phyloP scores from a whole-genome alignment of 2,329 filamentous ascomycete genomes.

The Nectriaceae sp. region DNA sequence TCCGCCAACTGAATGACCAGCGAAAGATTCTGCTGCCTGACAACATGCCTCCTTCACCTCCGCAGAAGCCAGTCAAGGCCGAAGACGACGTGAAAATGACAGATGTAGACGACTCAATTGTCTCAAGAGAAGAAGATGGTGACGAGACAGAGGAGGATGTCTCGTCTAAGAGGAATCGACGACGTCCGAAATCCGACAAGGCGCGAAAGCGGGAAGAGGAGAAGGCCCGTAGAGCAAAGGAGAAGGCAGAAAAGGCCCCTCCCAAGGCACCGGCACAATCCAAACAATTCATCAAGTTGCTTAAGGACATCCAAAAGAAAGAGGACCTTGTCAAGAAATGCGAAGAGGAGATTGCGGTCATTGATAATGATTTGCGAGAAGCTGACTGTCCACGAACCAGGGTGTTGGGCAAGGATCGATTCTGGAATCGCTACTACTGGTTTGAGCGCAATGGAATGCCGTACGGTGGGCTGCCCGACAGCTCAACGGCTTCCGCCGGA shows the following conservation, averaged over 20 bases:
- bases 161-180: constrained; percentile 50
- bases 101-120: constrained; percentile 62
- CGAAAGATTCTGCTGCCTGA: constrained; percentile 72
- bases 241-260: constrained; percentile 62
- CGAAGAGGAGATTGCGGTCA: constrained; percentile 80
- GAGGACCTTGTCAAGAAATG: constrained; percentile 77
- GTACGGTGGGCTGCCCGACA: constrained; percentile 82
- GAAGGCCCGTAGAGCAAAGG: constrained; percentile 55
- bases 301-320: constrained; percentile 88
- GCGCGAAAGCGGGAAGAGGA: constrained; percentile 79
- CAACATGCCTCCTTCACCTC: constrained; percentile 67
- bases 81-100: constrained; percentile 63
- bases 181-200: constrained; percentile 62
- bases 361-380: constrained; percentile 92
- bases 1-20: constrained; percentile 71
- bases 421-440: constrained; percentile 99
- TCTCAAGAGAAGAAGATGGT: constrained; percentile 60
- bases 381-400: constrained; percentile 90
- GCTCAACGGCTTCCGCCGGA: constrained; percentile 81
- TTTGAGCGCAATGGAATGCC: constrained; percentile 99
- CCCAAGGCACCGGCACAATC: constrained; percentile 73
- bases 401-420: constrained; percentile 89
- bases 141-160: constrained; percentile 73
- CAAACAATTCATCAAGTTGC: constrained; percentile 83
- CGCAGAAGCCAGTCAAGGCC: constrained; percentile 47